Percentiles rank a stretch among this genome's conserved stretches.
phyloP scores from a whole-genome alignment of 2,329 filamentous ascomycete genomes.

The Bipolaris sorokiniana region DNA sequence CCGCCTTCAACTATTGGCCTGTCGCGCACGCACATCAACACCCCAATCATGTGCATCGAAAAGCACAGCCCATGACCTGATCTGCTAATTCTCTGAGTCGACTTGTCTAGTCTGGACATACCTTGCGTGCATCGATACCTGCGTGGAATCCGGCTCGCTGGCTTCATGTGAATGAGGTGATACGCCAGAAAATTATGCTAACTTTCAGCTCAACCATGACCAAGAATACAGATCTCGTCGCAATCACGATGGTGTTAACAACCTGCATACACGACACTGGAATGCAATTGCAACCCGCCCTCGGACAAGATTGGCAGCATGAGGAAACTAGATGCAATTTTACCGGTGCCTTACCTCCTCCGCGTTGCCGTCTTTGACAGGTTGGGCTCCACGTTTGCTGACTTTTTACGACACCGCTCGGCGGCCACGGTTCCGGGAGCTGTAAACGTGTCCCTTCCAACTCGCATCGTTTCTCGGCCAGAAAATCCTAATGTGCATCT shows the following conservation, averaged over 20 bases:
- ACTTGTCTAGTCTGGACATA: neutral
- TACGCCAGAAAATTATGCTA: neutral
- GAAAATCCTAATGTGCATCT: neutral
- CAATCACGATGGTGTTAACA: neutral
- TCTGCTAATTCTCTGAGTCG: neutral
- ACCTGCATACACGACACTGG: neutral
- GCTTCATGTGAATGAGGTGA: neutral
- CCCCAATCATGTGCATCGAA: neutral
- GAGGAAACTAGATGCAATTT: neutral
- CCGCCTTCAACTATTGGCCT: neutral
- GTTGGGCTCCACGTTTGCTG: conserved; percentile 5
- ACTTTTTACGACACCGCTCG: conserved; percentile 3
- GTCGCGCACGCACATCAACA: neutral
- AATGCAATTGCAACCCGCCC: too few relatives aligned
- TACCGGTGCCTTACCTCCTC: neutral
- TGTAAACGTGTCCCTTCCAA: neutral
- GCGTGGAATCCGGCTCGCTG: neutral
- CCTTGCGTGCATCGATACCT: neutral
- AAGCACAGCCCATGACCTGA: neutral
- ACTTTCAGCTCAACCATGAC: neutral
- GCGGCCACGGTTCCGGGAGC: neutral
- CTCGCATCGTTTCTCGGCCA: neutral
- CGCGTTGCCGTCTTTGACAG: conserved; percentile 7
- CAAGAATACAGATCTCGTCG: neutral
- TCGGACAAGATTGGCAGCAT: neutral